These are phyloP conservation scores for Hanseniaspora thailandica DNA, from an alignment of 805 yeast species.

Conservation along the genomic window DNA sequence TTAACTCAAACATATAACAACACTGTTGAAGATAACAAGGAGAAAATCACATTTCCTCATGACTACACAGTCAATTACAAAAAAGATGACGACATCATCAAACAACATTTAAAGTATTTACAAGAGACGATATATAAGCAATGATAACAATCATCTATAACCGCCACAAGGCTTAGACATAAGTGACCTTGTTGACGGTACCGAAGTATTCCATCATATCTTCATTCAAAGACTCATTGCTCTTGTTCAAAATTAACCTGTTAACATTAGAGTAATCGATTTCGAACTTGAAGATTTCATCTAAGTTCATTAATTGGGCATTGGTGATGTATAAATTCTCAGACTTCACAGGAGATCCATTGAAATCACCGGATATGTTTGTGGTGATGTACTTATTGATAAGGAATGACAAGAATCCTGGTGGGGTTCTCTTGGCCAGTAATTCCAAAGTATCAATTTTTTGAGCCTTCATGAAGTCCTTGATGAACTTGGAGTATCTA, in stretches of 20 bases:
- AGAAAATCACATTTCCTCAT: conserved; percentile 12
- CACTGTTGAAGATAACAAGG: conserved; percentile 2
- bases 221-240: conserved; percentile 18
- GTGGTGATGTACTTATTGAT: conserved; percentile 25
- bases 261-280: conserved; percentile 49
- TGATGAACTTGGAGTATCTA: conserved; percentile 42
- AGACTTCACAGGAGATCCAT: conserved; percentile 28
- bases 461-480: conserved; percentile 29
- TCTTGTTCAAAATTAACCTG: conserved; percentile 21
- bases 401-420: conserved; percentile 29
- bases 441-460: conserved; percentile 24
- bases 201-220: conserved; percentile 53
- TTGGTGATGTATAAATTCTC: conserved; percentile 33
- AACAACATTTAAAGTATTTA: conserved; percentile 9
- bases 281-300: conserved; percentile 62
- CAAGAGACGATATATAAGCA: conserved; percentile 1
- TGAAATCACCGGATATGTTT: conserved; percentile 15
- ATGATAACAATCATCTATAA: not conserved
- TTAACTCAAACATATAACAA: conserved; percentile 4
- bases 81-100: not conserved
- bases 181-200: conserved; percentile 46
- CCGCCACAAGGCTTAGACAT: too few relatives aligned
- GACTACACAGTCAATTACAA: conserved; percentile 23
- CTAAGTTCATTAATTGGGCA: conserved; percentile 26
- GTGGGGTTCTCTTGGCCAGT: conserved; percentile 24